Conservation (phyloP, 1,284 basidiomycete genomes). For the Singerocomus rubriflavus region DNA sequence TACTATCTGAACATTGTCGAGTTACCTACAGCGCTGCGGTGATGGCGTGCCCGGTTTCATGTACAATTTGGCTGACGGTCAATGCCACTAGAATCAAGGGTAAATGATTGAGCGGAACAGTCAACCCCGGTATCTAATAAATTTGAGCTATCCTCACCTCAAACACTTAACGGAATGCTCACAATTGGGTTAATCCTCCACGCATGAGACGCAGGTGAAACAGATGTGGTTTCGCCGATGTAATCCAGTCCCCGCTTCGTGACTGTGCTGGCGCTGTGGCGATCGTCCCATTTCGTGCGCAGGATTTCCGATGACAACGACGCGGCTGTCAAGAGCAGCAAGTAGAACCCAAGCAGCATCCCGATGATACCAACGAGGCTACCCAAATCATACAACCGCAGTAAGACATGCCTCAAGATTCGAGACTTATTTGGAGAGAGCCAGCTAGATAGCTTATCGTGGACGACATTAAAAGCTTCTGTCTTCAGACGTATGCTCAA, state of each 20-base stretch:
- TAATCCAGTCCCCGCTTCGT: conserved; percentile 17
- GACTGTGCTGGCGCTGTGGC: conserved; percentile 8
- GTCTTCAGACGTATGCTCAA: conserved; percentile 53
- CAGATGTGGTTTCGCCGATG: background rate
- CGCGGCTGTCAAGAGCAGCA: conserved; percentile 40
- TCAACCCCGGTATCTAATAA: conserved; percentile 69
- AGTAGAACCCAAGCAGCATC: conserved; percentile 42
- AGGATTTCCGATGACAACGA: conserved; percentile 25
- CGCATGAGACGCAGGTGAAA: conserved; percentile 16
- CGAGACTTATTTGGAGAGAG: conserved; percentile 29
- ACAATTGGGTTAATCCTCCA: conserved; percentile 44
- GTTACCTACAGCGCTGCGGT: conserved; percentile 58
- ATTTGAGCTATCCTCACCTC: conserved; percentile 8
- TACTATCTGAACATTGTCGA: background rate
- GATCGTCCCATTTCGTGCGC: background rate
- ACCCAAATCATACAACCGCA: conserved; percentile 50
- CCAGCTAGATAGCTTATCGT: conserved; percentile 42
- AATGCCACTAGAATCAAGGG: conserved; percentile 59
- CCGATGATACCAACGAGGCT: conserved; percentile 46
- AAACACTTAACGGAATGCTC: conserved; percentile 21
- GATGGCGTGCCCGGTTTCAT: conserved; percentile 71
- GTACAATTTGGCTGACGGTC: conserved; percentile 56
- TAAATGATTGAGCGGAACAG: conserved; percentile 63
- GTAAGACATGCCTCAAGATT: conserved; percentile 28
- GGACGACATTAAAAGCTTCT: conserved; percentile 47